These are phyloP conservation scores for Neospermospora avenae DNA, from an alignment of 2,329 filamentous ascomycete genomes.

Conservation along the genomic window DNA sequence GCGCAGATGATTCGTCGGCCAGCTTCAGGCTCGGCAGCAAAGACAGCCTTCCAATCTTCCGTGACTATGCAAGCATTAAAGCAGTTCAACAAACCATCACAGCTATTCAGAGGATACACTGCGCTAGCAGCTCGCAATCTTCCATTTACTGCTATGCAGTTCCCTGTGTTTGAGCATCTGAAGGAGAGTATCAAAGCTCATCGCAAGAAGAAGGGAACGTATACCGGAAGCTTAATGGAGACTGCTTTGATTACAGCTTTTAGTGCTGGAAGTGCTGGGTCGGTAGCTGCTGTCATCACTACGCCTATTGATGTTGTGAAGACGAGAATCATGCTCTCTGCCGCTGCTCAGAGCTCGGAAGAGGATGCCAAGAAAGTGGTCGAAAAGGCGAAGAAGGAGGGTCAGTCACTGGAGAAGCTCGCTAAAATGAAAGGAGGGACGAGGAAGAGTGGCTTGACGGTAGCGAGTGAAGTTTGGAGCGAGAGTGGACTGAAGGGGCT, in stretches of 20 bases:
- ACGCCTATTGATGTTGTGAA: conserved; percentile 90
- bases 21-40: conserved; percentile 26
- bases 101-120: conserved; percentile 68
- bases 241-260: conserved; percentile 67
- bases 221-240: conserved; percentile 49
- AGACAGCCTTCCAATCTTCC: conserved; percentile 49
- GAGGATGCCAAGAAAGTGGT: conserved; percentile 28
- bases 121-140: conserved; percentile 79
- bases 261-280: conserved; percentile 72
- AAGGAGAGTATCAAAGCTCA: conserved; percentile 50
- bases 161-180: conserved; percentile 78
- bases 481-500: conserved; percentile 70
- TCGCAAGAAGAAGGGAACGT: conserved; percentile 36
- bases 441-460: conserved; percentile 48
- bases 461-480: conserved; percentile 62
- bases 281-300: conserved; percentile 74
- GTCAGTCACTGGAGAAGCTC: conserved; percentile 26
- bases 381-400: conserved; percentile 28
- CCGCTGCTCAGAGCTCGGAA: conserved; percentile 36
- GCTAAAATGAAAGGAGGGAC: conserved; percentile 33
- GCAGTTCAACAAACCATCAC: conserved; percentile 55
- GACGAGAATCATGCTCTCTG: conserved; percentile 80
- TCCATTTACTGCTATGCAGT: conserved; percentile 84
- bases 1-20: conserved; percentile 70
- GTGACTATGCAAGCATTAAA: conserved; percentile 52